These are phyloP conservation scores for Exidia glandulosa DNA, from an alignment of 768 basidiomycete genomes.

Conservation along the genomic window DNA sequence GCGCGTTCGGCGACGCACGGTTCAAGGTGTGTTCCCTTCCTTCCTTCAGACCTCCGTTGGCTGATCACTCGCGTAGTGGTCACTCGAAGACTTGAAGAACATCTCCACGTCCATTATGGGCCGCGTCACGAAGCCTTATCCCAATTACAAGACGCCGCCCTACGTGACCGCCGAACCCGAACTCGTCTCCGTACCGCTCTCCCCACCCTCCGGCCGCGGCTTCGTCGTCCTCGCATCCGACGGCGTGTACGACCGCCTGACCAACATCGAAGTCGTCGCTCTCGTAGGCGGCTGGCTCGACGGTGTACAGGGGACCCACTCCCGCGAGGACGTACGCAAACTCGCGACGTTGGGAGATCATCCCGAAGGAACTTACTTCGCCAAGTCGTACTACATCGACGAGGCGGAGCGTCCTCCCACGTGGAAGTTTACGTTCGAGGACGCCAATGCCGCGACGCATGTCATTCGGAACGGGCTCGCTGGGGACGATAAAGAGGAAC, in stretches of 20 bases:
- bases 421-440: conserved; percentile 31
- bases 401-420: conserved; percentile 19
- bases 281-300: conserved; percentile 39
- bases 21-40: conserved; percentile 26
- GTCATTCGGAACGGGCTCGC: conserved; percentile 44
- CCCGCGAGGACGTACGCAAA: conserved; percentile 3
- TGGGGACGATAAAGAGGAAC: conserved; percentile 30
- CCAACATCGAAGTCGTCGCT: conserved; percentile 43
- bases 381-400: conserved; percentile 22
- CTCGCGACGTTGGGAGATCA: not conserved
- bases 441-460: conserved; percentile 38
- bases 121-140: conserved; percentile 4
- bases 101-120: not conserved
- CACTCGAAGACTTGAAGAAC: not conserved
- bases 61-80: not conserved
- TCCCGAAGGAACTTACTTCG: conserved; percentile 12
- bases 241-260: conserved; percentile 44
- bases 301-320: conserved; percentile 8
- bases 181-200: conserved; percentile 27
- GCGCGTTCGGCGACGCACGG: conserved; percentile 33
- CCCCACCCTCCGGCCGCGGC: conserved; percentile 28
- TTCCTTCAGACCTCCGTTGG: not conserved
- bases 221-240: conserved; percentile 44
- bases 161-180: conserved; percentile 44
- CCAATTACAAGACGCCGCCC: conserved; percentile 33